Conservation (phyloP, 495 filamentous ascomycete genomes). For the Delitschia confertaspora region DNA sequence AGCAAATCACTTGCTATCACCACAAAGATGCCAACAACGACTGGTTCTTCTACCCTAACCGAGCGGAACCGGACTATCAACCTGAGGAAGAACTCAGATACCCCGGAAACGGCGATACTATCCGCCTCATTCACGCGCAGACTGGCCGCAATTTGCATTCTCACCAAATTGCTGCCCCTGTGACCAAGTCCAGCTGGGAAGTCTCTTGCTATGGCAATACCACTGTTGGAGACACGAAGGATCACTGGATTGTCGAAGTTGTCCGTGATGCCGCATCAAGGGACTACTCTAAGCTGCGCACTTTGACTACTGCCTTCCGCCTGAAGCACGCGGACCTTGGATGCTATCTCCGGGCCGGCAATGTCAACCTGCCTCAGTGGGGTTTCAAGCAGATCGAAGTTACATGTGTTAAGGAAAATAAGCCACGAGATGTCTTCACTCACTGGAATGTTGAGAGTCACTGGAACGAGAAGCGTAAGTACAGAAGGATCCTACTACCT, state of each 20-base stretch:
- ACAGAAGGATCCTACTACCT: neutral
- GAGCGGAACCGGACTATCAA: conserved; percentile 62
- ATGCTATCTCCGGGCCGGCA: conserved; percentile 92
- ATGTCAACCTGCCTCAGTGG: conserved; percentile 96
- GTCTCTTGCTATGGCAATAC: conserved; percentile 94
- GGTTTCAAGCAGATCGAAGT: conserved; percentile 99
- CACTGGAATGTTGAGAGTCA: conserved; percentile 99
- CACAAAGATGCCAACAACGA: conserved; percentile 99
- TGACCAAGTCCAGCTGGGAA: conserved; percentile 82
- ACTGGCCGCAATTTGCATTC: conserved; percentile 96
- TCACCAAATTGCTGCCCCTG: conserved; percentile 75
- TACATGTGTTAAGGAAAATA: conserved; percentile 89
- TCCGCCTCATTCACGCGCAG: conserved; percentile 89
- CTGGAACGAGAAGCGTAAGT: conserved; percentile 86
- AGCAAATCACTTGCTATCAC: conserved; percentile 98
- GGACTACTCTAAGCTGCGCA: conserved; percentile 79
- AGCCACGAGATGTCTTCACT: conserved; percentile 83
- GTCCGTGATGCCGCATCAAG: conserved; percentile 78
- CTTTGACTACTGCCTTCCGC: conserved; percentile 87
- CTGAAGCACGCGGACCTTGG: conserved; percentile 74
- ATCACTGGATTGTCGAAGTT: conserved; percentile 93
- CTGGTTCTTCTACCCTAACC: conserved; percentile 97
- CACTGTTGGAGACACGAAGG: conserved; percentile 95
- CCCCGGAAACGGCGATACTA: conserved; percentile 64
- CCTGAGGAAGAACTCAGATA: conserved; percentile 58